Base-by-base conservation (phyloP, 805 yeast genomes). In the Candida multigemmis region DNA sequence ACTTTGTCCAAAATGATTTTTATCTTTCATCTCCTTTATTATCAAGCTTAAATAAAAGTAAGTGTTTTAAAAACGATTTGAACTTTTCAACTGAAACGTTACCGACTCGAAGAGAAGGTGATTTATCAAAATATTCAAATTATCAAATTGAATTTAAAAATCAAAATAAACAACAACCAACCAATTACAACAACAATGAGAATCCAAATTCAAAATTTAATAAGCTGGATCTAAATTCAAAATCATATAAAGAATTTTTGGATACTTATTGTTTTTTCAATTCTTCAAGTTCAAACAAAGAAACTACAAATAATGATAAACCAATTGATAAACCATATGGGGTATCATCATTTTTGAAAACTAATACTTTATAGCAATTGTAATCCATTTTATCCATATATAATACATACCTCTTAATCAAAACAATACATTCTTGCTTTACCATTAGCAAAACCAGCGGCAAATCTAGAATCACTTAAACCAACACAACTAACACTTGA, bases 381-480 rank as follows among this genome's bases (percentile, higher is more conserved):
- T 12, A 6, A 12, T 11, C 8, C 7, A 14, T 22, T 11, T 22
- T 23, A 23, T 16, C 6, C 12, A n/a, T 23, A 6, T 12, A 7
- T 7, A 21, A 13, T 9, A 10, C 13, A 7, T 19, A 16, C 25
- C 21, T 12, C 5, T 17, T 45, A 62, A 35, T 79, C 94, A 55
- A 86, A 86, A 32, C 80, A 73, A 50, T 77, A 79, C 74, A 87
- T 71, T 38, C 80, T 74, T n/a, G 86, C 93, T 26, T 70, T 70
- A 5, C 97, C 97, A 41, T 72, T 73, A 35, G 87, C 96, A 36
- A 85, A 77, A 3, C 95, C 97, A 31, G 91, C 83, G 11, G 83
- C 94, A 53, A 87, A 76, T 32, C 85, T 68, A 6, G 94, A 79
- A 53, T 91, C 96, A 23, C 93, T 87, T 25, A 89, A 64, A 0